phyloP scores from a whole-genome alignment of 2,329 filamentous ascomycete species.

The Apiospora hydei region DNA sequence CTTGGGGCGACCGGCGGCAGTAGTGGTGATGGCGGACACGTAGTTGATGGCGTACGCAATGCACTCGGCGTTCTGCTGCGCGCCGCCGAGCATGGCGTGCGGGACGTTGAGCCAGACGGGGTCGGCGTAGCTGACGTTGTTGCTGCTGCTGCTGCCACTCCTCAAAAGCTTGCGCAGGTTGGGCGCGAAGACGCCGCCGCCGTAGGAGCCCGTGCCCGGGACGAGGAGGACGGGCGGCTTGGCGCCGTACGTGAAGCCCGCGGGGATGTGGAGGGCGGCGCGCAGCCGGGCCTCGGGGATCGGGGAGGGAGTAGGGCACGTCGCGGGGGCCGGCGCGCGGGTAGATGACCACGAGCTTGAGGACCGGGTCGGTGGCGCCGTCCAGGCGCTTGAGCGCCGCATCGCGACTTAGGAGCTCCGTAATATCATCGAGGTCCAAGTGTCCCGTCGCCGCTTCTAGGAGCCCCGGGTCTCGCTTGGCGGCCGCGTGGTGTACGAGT shows the following conservation, averaged over 20 bases:
- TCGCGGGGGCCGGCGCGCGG: slow-evolving; percentile 13
- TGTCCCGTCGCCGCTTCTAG: neutral
- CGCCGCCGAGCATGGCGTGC: slow-evolving; percentile 52
- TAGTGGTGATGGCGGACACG: slow-evolving; percentile 42
- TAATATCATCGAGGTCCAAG: neutral
- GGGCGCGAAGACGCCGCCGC: slow-evolving; percentile 22
- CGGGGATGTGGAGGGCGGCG: slow-evolving; percentile 27
- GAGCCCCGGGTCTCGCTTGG: neutral
- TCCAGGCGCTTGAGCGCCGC: no score
- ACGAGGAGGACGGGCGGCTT: slow-evolving; percentile 27
- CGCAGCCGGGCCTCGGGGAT: slow-evolving; percentile 25
- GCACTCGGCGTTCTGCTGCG: slow-evolving; percentile 60
- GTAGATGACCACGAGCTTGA: neutral
- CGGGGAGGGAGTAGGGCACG: no score
- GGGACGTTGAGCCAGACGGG: slow-evolving; percentile 65
- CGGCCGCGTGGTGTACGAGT: neutral
- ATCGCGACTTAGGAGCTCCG: neutral
- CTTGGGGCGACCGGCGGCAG: slow-evolving; percentile 38
- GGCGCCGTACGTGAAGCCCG: slow-evolving; percentile 24
- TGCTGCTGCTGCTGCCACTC: no score
- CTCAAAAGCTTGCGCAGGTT: slow-evolving; percentile 24
- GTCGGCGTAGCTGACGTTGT: slow-evolving; percentile 39
- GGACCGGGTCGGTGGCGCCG: no score
- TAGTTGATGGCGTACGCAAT: slow-evolving; percentile 66
- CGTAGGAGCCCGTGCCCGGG: slow-evolving; percentile 27